These are phyloP conservation scores for Microglena sp. DNA, from an alignment of 139 green algal genomes.

Conservation along the genomic window DNA sequence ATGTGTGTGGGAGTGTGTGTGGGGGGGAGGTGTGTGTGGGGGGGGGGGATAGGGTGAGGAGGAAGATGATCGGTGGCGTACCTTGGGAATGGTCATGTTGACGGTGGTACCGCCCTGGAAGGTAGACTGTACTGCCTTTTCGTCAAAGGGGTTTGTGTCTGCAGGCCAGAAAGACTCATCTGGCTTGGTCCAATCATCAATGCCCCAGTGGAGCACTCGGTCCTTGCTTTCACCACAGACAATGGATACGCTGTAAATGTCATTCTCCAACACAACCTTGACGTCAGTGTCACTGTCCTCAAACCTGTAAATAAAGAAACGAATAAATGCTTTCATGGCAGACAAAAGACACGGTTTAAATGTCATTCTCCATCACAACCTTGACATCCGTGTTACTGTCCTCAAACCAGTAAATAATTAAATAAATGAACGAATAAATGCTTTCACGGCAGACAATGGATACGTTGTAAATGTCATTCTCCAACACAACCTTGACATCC, in stretches of 20 bases:
- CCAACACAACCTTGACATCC: too few species aligned
- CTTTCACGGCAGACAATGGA: neutral
- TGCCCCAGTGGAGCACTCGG: slow-evolving; percentile 63
- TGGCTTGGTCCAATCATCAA: slow-evolving; percentile 63
- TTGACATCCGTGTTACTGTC: too few species aligned
- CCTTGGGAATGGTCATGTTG: neutral
- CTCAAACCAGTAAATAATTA: too few species aligned
- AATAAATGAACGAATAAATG: too few species aligned
- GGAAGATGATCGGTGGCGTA: neutral
- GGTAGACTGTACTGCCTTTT: slow-evolving; percentile 55
- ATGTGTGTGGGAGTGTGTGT: neutral
- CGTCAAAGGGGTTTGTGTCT: slow-evolving; percentile 11
- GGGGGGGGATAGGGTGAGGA: neutral
- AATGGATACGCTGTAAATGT: too few species aligned
- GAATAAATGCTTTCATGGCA: too few species aligned
- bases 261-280: too few species aligned
- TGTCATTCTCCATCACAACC: too few species aligned
- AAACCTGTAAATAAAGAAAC: too few species aligned
- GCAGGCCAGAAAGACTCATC: slow-evolving; percentile 15
- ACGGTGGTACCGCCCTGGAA: slow-evolving; percentile 13
- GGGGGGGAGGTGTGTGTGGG: neutral
- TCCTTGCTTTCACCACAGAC: neutral
- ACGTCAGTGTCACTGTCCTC: too few species aligned
- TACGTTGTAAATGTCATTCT: too few species aligned
- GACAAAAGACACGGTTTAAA: too few species aligned